Conservation (phyloP, 2,329 filamentous ascomycete species). For the Hypoxylon sp. region DNA sequence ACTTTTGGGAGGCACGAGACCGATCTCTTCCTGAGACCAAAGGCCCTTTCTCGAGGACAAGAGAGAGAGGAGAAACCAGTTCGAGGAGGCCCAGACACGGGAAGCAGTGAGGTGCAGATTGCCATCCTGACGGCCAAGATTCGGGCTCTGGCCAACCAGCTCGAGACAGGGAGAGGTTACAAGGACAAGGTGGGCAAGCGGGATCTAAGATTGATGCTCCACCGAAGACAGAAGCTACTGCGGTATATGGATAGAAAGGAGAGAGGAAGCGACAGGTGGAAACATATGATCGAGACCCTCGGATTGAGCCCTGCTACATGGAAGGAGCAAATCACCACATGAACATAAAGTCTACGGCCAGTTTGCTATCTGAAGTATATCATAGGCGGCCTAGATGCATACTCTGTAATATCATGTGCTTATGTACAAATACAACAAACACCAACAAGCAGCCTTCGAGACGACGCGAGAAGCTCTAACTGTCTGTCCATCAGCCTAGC, state of each 20-base stretch:
- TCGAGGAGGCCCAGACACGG: constrained; percentile 91
- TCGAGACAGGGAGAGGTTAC: constrained; percentile 77
- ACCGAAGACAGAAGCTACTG: constrained; percentile 89
- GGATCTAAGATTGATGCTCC: constrained; percentile 86
- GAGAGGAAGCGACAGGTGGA: constrained; percentile 90
- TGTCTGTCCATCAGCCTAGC: constrained; percentile 44
- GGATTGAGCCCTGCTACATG: constrained; percentile 91
- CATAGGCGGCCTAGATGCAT: constrained; percentile 45
- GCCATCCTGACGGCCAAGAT: constrained; percentile 97
- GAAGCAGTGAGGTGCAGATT: constrained; percentile 97
- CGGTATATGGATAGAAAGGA: constrained; percentile 91
- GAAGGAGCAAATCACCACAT: constrained; percentile 89
- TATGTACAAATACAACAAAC: constrained; percentile 59
- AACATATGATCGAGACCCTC: constrained; percentile 84
- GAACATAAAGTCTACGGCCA: constrained; percentile 48
- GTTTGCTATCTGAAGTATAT: constrained; percentile 48
- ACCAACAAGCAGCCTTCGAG: constrained; percentile 32
- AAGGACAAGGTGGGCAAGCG: constrained; percentile 96
- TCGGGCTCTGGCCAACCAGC: constrained; percentile 79
- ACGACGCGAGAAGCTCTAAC: constrained; percentile 40
- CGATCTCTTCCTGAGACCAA: constrained; percentile 77
- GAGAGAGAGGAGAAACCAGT: constrained; percentile 58
- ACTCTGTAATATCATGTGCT: constrained; percentile 53
- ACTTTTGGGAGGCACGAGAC: constrained; percentile 94
- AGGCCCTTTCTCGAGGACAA: constrained; percentile 65